Conservation (phyloP, 176 grass and related monocot species). For the Saccharum officinarum region DNA sequence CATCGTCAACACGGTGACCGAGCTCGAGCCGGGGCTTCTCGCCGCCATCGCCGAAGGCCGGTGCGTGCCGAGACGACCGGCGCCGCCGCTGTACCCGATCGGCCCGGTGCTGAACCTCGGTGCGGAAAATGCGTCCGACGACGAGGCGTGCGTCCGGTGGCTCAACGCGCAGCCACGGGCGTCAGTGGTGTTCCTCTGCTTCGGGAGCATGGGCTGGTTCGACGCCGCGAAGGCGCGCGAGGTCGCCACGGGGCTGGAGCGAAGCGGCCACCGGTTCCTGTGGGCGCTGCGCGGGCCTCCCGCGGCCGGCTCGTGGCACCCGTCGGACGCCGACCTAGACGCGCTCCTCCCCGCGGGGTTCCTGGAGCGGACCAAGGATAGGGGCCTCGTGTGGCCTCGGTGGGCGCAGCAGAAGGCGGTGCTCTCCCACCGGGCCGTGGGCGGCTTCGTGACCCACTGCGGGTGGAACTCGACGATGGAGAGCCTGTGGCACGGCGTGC, state of each 20-base stretch:
- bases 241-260: constrained; percentile 53
- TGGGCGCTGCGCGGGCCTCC: constrained; percentile 47
- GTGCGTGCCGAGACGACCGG: constrained; percentile 16
- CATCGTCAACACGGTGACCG: constrained; percentile 55
- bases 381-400: constrained; percentile 39
- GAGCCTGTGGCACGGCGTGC: constrained; percentile 52
- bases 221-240: constrained; percentile 36
- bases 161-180: constrained; percentile 49
- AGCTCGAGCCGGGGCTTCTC: constrained; percentile 37
- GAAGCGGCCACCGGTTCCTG: constrained; percentile 50
- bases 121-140: not conserved
- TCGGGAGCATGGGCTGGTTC: constrained; percentile 59
- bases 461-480: constrained; percentile 88
- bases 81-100: constrained; percentile 50
- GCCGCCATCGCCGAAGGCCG: constrained; percentile 16
- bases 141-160: constrained; percentile 46
- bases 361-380: constrained; percentile 40
- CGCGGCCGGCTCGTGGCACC: not conserved
- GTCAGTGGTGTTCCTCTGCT: constrained; percentile 64
- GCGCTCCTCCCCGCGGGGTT: constrained; percentile 54
- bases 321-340: constrained; percentile 1
- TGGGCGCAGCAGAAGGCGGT: constrained; percentile 58
- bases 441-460: constrained; percentile 74
- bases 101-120: constrained; percentile 38
- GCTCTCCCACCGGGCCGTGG: constrained; percentile 43